These are phyloP conservation scores for Boletus rubroflammeus DNA, from an alignment of 768 basidiomycete genomes.

Conservation along the genomic window DNA sequence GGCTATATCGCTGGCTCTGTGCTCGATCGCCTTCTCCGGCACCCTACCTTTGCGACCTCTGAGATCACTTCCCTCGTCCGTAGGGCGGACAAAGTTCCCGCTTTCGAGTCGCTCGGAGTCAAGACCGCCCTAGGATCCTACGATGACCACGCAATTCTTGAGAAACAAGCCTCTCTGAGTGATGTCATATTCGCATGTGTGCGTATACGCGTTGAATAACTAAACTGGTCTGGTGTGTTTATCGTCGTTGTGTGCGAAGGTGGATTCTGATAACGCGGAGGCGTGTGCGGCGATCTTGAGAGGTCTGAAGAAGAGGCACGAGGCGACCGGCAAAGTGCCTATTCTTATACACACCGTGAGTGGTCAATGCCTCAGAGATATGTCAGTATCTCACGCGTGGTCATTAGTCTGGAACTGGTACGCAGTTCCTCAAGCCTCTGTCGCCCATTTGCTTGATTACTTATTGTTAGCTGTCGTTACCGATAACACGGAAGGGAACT, in stretches of 20 bases:
- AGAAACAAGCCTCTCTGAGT: constrained; percentile 41
- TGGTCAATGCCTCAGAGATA: not conserved
- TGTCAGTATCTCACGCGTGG: not conserved
- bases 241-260: constrained; percentile 24
- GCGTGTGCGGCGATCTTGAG: constrained; percentile 46
- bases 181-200: constrained; percentile 45
- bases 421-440: not conserved
- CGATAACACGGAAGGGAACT: constrained; percentile 45
- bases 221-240: not conserved
- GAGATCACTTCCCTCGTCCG: constrained; percentile 31
- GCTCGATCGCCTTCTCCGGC: constrained; percentile 29
- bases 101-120: constrained; percentile 23
- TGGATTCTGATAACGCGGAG: constrained; percentile 44
- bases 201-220: not conserved
- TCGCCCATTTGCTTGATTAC: not conserved
- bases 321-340: constrained; percentile 40
- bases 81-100: constrained; percentile 24
- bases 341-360: constrained; percentile 63
- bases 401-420: constrained; percentile 50
- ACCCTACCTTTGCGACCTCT: constrained; percentile 20
- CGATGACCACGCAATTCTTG: constrained; percentile 40
- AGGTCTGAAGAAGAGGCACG: constrained; percentile 48
- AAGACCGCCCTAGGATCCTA: constrained; percentile 41
- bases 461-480: constrained; percentile 35
- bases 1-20: constrained; percentile 36